Evolutionary conservation across 2,329 filamentous ascomycete genomes (phyloP).

Genomic region (Penicillium sp.): DNA sequence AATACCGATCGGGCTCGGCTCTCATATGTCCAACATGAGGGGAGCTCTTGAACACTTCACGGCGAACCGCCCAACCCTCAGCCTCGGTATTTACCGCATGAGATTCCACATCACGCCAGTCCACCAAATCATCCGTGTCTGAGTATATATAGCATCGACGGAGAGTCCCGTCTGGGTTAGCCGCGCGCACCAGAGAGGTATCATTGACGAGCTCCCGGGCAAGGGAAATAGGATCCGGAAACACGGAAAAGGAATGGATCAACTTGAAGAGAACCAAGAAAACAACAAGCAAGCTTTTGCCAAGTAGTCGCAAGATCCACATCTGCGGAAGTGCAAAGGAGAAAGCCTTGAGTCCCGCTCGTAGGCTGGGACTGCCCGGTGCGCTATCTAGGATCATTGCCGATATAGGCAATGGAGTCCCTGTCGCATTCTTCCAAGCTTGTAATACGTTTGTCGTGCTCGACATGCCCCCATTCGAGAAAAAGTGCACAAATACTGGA

Average conservation of each 20-base stretch:
- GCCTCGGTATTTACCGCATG: slow-evolving; percentile 37
- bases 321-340: slow-evolving; percentile 37
- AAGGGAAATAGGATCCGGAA: slow-evolving; percentile 28
- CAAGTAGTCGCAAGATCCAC: slow-evolving; percentile 31
- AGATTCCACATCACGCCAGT: slow-evolving; percentile 38
- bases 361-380: slow-evolving; percentile 40
- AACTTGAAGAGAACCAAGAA: slow-evolving; percentile 24
- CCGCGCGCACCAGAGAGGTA: slow-evolving; percentile 18
- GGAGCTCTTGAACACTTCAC: slow-evolving; percentile 39
- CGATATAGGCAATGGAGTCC: slow-evolving; percentile 39
- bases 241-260: slow-evolving; percentile 18
- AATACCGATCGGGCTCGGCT: slow-evolving; percentile 40
- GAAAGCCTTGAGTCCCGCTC: slow-evolving; percentile 33
- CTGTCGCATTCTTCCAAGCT: slow-evolving; percentile 38
- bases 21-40: slow-evolving; percentile 45
- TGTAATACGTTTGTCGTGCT: slow-evolving; percentile 41
- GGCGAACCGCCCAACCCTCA: slow-evolving; percentile 34
- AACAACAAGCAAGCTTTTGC: slow-evolving; percentile 28
- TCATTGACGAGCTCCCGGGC: slow-evolving; percentile 37
- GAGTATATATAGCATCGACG: slow-evolving; percentile 44
- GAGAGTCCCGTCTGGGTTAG: slow-evolving; percentile 8
- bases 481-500: slow-evolving; percentile 47
- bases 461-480: slow-evolving; percentile 52
- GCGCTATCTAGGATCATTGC: slow-evolving; percentile 49
- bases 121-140: slow-evolving; percentile 39